Conservation (phyloP, 768 basidiomycete species). For the Mycena kentingensis region DNA sequence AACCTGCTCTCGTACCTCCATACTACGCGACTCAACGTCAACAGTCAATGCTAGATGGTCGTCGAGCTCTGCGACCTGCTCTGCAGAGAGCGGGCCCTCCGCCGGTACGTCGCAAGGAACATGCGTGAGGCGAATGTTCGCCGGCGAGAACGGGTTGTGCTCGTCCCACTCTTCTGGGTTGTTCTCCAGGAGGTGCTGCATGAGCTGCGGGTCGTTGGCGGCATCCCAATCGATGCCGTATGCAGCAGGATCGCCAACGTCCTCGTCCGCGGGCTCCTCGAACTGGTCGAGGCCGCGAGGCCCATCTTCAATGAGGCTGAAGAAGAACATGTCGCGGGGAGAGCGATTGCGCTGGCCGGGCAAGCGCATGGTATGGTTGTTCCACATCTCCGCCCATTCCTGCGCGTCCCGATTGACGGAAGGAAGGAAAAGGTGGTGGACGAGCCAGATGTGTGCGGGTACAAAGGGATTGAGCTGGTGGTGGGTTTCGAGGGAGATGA, state of each 20-base stretch:
- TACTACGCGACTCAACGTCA: not conserved
- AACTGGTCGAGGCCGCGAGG: conserved; percentile 20
- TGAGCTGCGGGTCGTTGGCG: not conserved
- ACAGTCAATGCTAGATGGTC: not conserved
- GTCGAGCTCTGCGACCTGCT: not conserved
- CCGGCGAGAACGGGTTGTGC: not conserved
- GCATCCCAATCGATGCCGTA: not conserved
- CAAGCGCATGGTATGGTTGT: conserved; percentile 31
- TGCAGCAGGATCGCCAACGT: not conserved
- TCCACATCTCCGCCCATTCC: conserved; percentile 37
- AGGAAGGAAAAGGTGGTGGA: conserved; percentile 39
- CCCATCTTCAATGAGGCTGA: conserved; percentile 34
- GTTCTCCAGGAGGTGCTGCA: not conserved
- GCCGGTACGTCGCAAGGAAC: not conserved
- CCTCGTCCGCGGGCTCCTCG: not conserved
- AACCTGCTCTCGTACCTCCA: not conserved
- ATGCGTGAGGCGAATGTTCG: not conserved
- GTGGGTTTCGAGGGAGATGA: conserved; percentile 33
- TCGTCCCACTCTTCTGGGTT: not conserved
- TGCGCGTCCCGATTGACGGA: conserved; percentile 32
- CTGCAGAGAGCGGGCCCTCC: not conserved
- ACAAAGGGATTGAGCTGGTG: conserved; percentile 28
- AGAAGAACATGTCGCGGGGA: conserved; percentile 33
- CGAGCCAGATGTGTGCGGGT: conserved; percentile 40
- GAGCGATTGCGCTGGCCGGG: conserved; percentile 17